Conservation (phyloP, 768 basidiomycete species). For the Lentinula edodes region DNA sequence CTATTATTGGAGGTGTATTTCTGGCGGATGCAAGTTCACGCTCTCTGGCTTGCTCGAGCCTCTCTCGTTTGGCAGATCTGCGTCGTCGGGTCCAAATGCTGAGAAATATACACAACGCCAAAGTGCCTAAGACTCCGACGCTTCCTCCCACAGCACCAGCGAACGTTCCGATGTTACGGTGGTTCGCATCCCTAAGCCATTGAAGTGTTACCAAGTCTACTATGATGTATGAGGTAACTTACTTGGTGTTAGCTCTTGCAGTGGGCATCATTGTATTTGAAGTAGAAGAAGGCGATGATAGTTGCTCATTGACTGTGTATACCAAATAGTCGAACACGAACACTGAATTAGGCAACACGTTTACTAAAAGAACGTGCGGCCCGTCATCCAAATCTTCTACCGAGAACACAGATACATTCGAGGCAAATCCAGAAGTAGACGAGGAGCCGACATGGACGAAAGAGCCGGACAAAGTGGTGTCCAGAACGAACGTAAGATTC, state of each 20-base stretch:
- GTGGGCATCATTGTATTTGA: slow-evolving; percentile 8
- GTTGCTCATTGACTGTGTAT: slow-evolving; percentile 22
- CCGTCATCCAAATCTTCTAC: slow-evolving; percentile 26
- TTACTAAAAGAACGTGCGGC: slow-evolving; percentile 37
- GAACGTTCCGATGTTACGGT: slow-evolving; percentile 36
- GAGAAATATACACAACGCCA: slow-evolving; percentile 42
- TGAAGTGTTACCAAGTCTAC: neutral
- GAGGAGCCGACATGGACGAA: slow-evolving; percentile 13
- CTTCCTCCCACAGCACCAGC: slow-evolving; percentile 48
- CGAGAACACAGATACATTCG: slow-evolving; percentile 33
- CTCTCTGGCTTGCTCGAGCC: slow-evolving; percentile 21
- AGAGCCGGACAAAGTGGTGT: slow-evolving; percentile 22
- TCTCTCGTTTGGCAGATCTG: slow-evolving; percentile 34
- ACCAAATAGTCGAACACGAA: slow-evolving; percentile 46
- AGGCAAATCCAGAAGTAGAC: slow-evolving; percentile 18
- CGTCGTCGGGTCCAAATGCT: slow-evolving; percentile 45
- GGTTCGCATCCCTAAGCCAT: neutral
- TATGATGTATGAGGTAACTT: slow-evolving; percentile 15
- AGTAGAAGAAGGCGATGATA: slow-evolving; percentile 11
- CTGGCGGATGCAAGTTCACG: slow-evolving; percentile 16
- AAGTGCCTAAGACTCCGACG: slow-evolving; percentile 42
- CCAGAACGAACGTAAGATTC: slow-evolving; percentile 41
- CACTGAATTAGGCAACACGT: slow-evolving; percentile 36
- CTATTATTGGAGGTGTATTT: slow-evolving; percentile 31
- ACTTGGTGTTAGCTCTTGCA: slow-evolving; percentile 16